Evolutionary conservation across 768 basidiomycete genomes (phyloP).

Genomic region (Paxillus rubicundulus): DNA sequence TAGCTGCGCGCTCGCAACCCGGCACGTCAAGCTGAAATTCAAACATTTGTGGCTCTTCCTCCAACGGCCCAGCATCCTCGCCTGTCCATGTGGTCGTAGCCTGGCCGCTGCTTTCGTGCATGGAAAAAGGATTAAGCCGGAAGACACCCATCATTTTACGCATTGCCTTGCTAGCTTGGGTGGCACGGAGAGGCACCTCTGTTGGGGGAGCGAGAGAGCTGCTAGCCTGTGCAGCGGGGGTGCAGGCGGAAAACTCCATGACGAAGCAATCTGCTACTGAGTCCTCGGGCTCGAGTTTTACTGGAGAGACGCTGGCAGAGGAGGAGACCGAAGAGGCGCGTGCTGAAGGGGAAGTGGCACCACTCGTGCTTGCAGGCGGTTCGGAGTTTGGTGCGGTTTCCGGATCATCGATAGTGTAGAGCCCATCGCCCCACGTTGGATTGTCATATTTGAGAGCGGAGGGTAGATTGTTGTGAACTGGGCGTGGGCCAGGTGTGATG

Average conservation of each 20-base stretch:
- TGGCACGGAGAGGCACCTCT: slow-evolving; percentile 73
- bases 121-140: slow-evolving; percentile 73
- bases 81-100: slow-evolving; percentile 43
- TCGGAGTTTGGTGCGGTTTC: slow-evolving; percentile 34
- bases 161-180: slow-evolving; percentile 69
- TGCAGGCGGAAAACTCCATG: slow-evolving; percentile 33
- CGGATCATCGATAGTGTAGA: slow-evolving; percentile 34
- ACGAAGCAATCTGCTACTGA: slow-evolving; percentile 29
- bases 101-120: slow-evolving; percentile 50
- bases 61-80: slow-evolving; percentile 56
- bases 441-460: slow-evolving; percentile 24
- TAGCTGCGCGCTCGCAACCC: slow-evolving; percentile 21
- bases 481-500: slow-evolving; percentile 11
- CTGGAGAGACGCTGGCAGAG: slow-evolving; percentile 26
- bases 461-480: slow-evolving; percentile 14
- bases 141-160: slow-evolving; percentile 76
- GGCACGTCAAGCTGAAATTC: slow-evolving; percentile 60
- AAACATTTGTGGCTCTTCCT: slow-evolving; percentile 57
- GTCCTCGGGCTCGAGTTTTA: slow-evolving; percentile 33
- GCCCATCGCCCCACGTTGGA: slow-evolving; percentile 29
- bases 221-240: slow-evolving; percentile 33
- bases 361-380: slow-evolving; percentile 31
- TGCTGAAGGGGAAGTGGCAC: slow-evolving; percentile 35
- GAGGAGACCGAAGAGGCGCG: slow-evolving; percentile 35
- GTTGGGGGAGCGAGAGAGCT: slow-evolving; percentile 50